Base-by-base conservation (phyloP, 495 filamentous ascomycete genomes). In the Penicillium herquei region DNA sequence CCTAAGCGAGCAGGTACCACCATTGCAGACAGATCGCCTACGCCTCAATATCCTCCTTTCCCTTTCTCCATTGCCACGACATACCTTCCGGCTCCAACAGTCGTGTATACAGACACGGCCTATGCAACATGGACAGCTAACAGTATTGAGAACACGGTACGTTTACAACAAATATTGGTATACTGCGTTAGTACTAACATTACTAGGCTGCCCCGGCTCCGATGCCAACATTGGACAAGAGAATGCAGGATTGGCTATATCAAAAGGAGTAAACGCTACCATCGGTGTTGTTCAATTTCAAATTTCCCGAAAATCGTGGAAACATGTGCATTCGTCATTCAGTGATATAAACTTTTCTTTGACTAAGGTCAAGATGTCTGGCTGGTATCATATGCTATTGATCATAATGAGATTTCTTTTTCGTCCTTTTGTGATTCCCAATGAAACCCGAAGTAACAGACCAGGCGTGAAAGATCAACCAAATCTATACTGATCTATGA, bases 61-160 rank as follows among this genome's bases (percentile, higher is more conserved):
- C 70, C 77, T 6, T 84, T 84, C 41, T 66, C 65, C 0, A 76
- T 88, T 45, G 87, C 84, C 9, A 81, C 68, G 17, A 80, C 81
- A 1, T 83, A 72, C 55, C 65, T 89, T 52, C 73, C 79, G 26
- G 70, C 63, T 12, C 78, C 86, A 42, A 84, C 72, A 17, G 70
- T 84, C 40, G 61, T 77, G 41, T 87, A 80, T 6, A 92, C 88
- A 1, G 58, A 84, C n/a, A 87, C 84, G 31, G 73, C 80, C 57
- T 69, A 73, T 52, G 62, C 78, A 47, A 88, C 86, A 7, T 86
- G 78, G 63, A 79, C 72, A 16, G 70, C 80, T 13, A 58, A 66
- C 31, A 84, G 77, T 62, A 78, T 78, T 56, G 80, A 86, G 67
- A 90, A 90, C 67, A 80, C 85, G 39, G 87, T 90, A 79, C 58